phyloP scores from a whole-genome alignment of 2,329 filamentous ascomycete genomes.

The Emmonsiellopsis sp. region DNA sequence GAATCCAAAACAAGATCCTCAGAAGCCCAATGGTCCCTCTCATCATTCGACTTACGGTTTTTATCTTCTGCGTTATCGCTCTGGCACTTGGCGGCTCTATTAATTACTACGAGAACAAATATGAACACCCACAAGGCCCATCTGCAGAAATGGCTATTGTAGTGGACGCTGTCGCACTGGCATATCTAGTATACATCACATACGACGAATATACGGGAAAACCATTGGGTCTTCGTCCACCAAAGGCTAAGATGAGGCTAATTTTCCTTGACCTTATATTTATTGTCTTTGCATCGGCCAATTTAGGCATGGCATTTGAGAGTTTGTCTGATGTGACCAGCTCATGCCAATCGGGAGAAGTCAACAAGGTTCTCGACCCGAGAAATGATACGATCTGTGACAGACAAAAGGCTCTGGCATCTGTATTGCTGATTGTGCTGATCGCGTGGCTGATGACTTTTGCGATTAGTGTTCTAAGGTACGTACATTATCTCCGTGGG shows the following conservation, averaged over 20 bases:
- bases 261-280: conserved; percentile 91
- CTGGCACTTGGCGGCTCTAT: conserved; percentile 71
- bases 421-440: conserved; percentile 69
- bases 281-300: conserved; percentile 94
- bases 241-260: conserved; percentile 76
- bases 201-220: conserved; percentile 95
- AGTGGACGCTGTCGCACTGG: conserved; percentile 77
- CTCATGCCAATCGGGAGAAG: conserved; percentile 42
- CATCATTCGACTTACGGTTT: conserved; percentile 69
- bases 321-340: conserved; percentile 58
- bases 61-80: conserved; percentile 72
- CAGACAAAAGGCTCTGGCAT: conserved; percentile 62
- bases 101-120: conserved; percentile 47
- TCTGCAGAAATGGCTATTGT: conserved; percentile 83
- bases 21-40: conserved; percentile 79
- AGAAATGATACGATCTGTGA: conserved; percentile 45
- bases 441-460: conserved; percentile 89
- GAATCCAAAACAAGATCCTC: conserved; percentile 59
- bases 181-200: conserved; percentile 88
- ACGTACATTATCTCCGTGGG: neutral
- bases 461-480: conserved; percentile 48
- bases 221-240: conserved; percentile 75
- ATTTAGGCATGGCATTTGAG: conserved; percentile 80
- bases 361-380: conserved; percentile 25
- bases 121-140: conserved; percentile 49